Base-by-base conservation (phyloP, 2,329 filamentous ascomycete genomes). In the Herpotrichia juniperi region DNA sequence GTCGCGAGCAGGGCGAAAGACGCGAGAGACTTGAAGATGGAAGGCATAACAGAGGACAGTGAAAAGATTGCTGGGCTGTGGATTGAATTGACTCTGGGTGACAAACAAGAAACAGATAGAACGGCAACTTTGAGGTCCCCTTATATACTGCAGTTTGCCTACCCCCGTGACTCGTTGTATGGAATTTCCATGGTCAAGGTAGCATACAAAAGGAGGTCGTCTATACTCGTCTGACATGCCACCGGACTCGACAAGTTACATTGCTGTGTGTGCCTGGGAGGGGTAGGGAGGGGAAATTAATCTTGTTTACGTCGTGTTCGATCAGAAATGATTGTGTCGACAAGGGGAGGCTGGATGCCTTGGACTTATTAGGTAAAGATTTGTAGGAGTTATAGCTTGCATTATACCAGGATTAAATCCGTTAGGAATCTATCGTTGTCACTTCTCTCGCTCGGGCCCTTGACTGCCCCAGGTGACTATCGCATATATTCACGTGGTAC, bases 1-100 rank as follows among this genome's bases (percentile, higher is more conserved):
- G 17, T 17, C 16, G 37, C 35, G 37, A 49, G 34, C 3, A 49
- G 19, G n/a, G 37, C 46, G 37, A 49, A 17, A 19, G 31, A 31
- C 17, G 37, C 24, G 17, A 49, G 16, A 12, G 35, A 32, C 21
- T 49, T 49, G 37, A 34, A 6, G 4, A 48, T 34, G 19, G 46
- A 49, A 49, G 35, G 39, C 46, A 49, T 49, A 32, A 42, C 8
- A 49, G 17, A 25, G 9, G 43, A 46, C 11, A 24, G 9, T 25
- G 19, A 24, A 14, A 24, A 25, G 21, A 40, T n/a, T 8, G 17
- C 14, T 6, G 8, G 26, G 34, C 34, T 25, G 37, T 40, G 8
- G 21, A 40, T 40, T 24, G 17, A 17, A 37, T 37, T 37, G 31
- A 37, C 17, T 40, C 9, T 25, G 37, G 14, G n/a, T 40, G 21